Percentiles rank a stretch among this genome's conserved stretches.
These are phyloP conservation scores for Penicillium nucicola DNA, from an alignment of 495 filamentous ascomycete genomes.

Conservation along the genomic window DNA sequence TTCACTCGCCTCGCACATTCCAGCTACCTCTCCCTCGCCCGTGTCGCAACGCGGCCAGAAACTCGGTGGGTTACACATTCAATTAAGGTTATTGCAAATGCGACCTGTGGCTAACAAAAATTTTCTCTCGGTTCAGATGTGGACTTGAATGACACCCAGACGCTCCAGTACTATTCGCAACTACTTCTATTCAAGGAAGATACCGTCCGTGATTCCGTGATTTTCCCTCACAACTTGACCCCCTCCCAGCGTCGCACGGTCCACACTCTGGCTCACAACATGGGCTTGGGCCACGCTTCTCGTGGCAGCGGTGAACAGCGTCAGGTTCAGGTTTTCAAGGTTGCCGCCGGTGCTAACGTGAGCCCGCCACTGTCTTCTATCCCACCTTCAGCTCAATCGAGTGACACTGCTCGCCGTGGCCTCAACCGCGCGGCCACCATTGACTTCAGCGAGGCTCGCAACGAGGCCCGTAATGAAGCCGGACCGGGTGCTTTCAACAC, in stretches of 20 bases:
- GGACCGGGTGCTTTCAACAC: conserved; percentile 65
- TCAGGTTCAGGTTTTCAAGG: conserved; percentile 83
- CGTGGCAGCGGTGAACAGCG: conserved; percentile 81
- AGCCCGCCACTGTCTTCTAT: conserved; percentile 60
- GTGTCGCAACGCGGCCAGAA: conserved; percentile 59
- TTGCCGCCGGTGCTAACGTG: conserved; percentile 57
- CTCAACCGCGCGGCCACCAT: conserved; percentile 96
- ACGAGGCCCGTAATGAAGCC: conserved; percentile 63
- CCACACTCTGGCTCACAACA: conserved; percentile 91
- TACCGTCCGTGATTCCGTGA: conserved; percentile 66
- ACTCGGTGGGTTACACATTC: conserved; percentile 48
- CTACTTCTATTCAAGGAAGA: conserved; percentile 87
- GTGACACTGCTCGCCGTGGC: conserved; percentile 72
- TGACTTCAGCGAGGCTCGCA: conserved; percentile 90
- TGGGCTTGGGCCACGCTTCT: conserved; percentile 86
- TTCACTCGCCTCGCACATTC: conserved; percentile 70
- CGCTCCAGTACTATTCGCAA: conserved; percentile 83
- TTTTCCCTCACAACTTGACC: conserved; percentile 76
- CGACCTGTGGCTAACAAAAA: conserved; percentile 22
- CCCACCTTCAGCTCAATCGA: conserved; percentile 59
- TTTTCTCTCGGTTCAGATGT: conserved; percentile 51
- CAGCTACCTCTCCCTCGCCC: conserved; percentile 71
- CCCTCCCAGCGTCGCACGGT: conserved; percentile 83
- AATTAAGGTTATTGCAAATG: conserved; percentile 1
- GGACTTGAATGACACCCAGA: conserved; percentile 88